phyloP scores from a whole-genome alignment of 805 yeast genomes.

The Cyberlindnera americana region DNA sequence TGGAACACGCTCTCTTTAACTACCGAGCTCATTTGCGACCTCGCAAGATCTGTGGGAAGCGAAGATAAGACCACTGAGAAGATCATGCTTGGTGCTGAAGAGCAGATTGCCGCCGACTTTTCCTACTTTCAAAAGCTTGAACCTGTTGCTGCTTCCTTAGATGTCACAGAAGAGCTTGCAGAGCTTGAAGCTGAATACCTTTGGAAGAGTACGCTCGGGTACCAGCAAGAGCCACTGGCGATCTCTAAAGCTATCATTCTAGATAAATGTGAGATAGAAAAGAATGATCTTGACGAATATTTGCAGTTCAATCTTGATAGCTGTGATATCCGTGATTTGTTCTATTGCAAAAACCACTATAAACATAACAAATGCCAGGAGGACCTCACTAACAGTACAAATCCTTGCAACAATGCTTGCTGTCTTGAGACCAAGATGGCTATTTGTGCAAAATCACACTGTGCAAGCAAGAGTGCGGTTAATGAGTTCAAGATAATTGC shows the following conservation, averaged over 20 bases:
- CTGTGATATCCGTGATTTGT: conserved; percentile 26
- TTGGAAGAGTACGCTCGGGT: conserved; percentile 11
- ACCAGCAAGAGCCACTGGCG: neutral
- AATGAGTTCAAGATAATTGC: conserved; percentile 18
- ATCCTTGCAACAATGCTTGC: conserved; percentile 26
- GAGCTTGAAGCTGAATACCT: conserved; percentile 18
- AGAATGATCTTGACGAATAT: conserved; percentile 15
- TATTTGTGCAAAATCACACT: conserved; percentile 22
- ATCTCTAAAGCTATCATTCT: conserved; percentile 14
- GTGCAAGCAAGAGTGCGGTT: conserved; percentile 18
- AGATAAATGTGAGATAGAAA: conserved; percentile 22
- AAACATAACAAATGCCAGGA: conserved; percentile 16
- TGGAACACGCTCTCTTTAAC: too few relatives aligned
- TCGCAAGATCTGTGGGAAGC: too few relatives aligned
- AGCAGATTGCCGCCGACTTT: conserved; percentile 12
- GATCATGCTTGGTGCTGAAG: conserved; percentile 7
- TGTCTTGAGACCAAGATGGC: conserved; percentile 26
- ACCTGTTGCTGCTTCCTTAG: conserved; percentile 14
- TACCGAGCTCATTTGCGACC: too few relatives aligned
- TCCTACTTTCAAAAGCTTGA: conserved; percentile 11
- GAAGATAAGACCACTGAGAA: too few relatives aligned
- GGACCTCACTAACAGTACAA: conserved; percentile 8
- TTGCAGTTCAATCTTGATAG: conserved; percentile 21
- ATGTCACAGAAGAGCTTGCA: conserved; percentile 12
- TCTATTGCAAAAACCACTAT: conserved; percentile 23